These are phyloP conservation scores for Sporothrix curviconia DNA, from an alignment of 2,329 filamentous ascomycete species.

Conservation along the genomic window DNA sequence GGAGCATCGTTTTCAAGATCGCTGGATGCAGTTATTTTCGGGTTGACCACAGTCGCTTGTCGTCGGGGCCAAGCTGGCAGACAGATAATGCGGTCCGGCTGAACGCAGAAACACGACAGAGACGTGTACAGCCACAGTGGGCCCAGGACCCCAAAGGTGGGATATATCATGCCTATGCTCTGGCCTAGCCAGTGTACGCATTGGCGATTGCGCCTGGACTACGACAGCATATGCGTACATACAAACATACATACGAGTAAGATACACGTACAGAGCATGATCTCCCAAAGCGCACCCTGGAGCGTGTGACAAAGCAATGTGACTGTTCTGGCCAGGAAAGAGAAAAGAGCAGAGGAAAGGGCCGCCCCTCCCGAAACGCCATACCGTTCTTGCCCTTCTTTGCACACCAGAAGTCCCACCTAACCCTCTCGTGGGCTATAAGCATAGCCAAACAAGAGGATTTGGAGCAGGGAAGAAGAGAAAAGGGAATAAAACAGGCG, in stretches of 20 bases:
- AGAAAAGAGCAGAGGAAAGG: not conserved
- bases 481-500: not conserved
- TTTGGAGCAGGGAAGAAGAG: not conserved
- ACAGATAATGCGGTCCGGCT: no score
- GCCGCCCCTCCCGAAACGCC: no score
- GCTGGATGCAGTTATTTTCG: no score
- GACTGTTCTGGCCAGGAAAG: not conserved
- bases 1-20: no score
- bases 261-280: not conserved
- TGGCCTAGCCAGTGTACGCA: not conserved
- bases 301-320: not conserved
- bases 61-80: no score
- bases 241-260: not conserved
- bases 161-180: not conserved
- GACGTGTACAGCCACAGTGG: not conserved
- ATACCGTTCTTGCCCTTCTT: not conserved
- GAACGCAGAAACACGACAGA: conserved; percentile 3
- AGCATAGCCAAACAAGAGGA: not conserved
- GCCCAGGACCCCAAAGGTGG: not conserved
- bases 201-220: not conserved
- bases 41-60: no score
- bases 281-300: not conserved
- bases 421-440: conserved; percentile 3
- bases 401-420: no score
- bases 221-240: not conserved